Conservation (phyloP, 2,329 filamentous ascomycete species). For the Venturia pyrina region DNA sequence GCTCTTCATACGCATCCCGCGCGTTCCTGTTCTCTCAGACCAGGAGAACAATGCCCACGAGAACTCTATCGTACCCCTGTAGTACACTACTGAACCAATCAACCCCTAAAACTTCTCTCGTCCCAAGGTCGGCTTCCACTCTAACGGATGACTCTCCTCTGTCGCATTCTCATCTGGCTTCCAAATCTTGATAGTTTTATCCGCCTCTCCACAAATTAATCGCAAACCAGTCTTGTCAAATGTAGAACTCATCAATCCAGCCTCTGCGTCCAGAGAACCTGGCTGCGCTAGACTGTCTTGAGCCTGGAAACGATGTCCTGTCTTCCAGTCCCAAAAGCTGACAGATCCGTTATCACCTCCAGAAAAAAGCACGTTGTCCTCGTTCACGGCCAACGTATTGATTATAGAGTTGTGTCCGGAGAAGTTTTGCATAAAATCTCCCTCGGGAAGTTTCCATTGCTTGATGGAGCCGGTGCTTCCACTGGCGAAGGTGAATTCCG, state of each 20-base stretch:
- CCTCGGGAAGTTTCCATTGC: constrained; percentile 98
- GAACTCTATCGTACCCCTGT: neutral
- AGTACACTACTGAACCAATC: neutral
- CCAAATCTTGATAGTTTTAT: constrained; percentile 98
- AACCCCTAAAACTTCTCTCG: constrained; percentile 53
- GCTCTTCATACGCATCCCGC: neutral
- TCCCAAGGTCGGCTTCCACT: constrained; percentile 78
- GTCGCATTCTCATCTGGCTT: constrained; percentile 87
- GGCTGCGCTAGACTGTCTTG: constrained; percentile 89
- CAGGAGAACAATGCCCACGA: neutral
- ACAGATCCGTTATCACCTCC: constrained; percentile 93
- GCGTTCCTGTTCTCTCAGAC: neutral
- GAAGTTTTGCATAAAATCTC: constrained; percentile 98
- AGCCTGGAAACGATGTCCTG: constrained; percentile 81
- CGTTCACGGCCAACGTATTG: constrained; percentile 86
- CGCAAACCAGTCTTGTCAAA: constrained; percentile 85
- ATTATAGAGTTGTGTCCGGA: constrained; percentile 94
- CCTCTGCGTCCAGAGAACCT: constrained; percentile 85
- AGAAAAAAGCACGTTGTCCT: constrained; percentile 90
- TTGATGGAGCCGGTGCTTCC: constrained; percentile 92
- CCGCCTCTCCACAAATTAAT: constrained; percentile 87
- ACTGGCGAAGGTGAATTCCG: constrained; percentile 91
- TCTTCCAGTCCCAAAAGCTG: constrained; percentile 99
- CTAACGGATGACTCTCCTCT: constrained; percentile 78
- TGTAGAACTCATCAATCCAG: constrained; percentile 86